Percentiles rank a stretch among this genome's conserved stretches.
Evolutionary conservation across 352 stramenopile species (phyloP).

Genomic region (Thalassiosira mediterranea): DNA sequence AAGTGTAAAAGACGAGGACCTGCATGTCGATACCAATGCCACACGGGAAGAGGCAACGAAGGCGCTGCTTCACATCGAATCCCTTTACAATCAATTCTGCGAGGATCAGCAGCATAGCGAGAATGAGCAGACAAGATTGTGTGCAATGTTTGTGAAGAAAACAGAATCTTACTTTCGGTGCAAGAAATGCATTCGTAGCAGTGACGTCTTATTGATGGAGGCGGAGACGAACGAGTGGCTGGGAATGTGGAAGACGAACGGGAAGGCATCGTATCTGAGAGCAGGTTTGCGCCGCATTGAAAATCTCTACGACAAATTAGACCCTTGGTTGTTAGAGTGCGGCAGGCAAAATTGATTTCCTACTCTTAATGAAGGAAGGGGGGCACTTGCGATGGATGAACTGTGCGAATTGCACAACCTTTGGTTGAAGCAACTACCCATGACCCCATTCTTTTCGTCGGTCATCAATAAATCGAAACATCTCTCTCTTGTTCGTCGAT

Average conservation of each 20-base stretch:
- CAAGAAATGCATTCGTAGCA: constrained; percentile 14
- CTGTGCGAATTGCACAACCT: constrained; percentile 24
- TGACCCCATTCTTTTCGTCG: neutral
- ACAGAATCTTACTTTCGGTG: constrained; percentile 9
- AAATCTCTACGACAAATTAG: constrained; percentile 2
- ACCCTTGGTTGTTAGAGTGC: constrained; percentile 10
- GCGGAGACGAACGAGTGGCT: constrained; percentile 5
- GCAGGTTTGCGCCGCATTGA: constrained; percentile 12
- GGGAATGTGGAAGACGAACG: constrained; percentile 7
- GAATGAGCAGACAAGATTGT: constrained; percentile 8
- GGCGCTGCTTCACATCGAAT: neutral
- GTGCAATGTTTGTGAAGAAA: constrained; percentile 20
- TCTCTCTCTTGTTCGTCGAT: constrained; percentile 9
- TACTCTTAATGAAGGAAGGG: constrained; percentile 5
- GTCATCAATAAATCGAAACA: constrained; percentile 3
- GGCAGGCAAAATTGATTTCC: constrained; percentile 5
- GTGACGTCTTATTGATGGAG: constrained; percentile 4
- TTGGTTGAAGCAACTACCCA: constrained; percentile 18
- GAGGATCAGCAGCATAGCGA: neutral
- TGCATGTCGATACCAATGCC: neutral
- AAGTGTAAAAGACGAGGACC: neutral
- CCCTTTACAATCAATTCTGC: constrained; percentile 2
- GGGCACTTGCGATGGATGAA: constrained; percentile 8
- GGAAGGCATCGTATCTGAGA: constrained; percentile 13
- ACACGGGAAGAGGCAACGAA: neutral